A percentile compares a stretch with the other conserved stretches of the same genome.
Conservation (phyloP, 352 stramenopile genomes). For the Thalassiosira pacifica region DNA sequence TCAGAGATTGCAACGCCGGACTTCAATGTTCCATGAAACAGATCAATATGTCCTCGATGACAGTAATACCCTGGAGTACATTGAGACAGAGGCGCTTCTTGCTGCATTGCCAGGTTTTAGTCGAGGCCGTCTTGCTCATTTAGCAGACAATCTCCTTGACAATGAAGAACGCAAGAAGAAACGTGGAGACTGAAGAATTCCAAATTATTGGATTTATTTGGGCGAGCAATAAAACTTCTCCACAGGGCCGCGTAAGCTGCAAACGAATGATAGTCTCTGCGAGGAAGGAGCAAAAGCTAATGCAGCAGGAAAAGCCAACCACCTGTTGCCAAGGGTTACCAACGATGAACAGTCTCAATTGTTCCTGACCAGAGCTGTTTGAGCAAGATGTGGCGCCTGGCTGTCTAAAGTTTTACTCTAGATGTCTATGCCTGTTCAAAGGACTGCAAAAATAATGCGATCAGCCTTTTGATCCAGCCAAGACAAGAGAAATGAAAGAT, state of each 20-base stretch:
- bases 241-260: too few species aligned
- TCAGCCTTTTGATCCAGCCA: too few species aligned
- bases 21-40: slow-evolving; percentile 54
- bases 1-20: slow-evolving; percentile 25
- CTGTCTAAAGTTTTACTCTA: too few species aligned
- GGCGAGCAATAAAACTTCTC: too few species aligned
- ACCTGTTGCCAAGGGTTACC: background rate
- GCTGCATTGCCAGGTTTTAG: slow-evolving; percentile 63
- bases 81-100: slow-evolving; percentile 67
- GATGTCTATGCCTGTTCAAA: too few species aligned
- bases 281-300: background rate
- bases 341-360: too few species aligned
- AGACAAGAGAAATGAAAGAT: too few species aligned
- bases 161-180: slow-evolving; percentile 48
- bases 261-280: too few species aligned
- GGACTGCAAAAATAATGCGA: too few species aligned
- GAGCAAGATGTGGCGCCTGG: too few species aligned
- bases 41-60: slow-evolving; percentile 61
- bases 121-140: slow-evolving; percentile 50
- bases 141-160: slow-evolving; percentile 51
- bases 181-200: background rate
- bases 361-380: too few species aligned
- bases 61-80: slow-evolving; percentile 56
- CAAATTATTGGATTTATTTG: too few species aligned
- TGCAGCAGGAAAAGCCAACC: background rate